phyloP scores from a whole-genome alignment of 306 rosid genomes.

The Medicago lupulina region DNA sequence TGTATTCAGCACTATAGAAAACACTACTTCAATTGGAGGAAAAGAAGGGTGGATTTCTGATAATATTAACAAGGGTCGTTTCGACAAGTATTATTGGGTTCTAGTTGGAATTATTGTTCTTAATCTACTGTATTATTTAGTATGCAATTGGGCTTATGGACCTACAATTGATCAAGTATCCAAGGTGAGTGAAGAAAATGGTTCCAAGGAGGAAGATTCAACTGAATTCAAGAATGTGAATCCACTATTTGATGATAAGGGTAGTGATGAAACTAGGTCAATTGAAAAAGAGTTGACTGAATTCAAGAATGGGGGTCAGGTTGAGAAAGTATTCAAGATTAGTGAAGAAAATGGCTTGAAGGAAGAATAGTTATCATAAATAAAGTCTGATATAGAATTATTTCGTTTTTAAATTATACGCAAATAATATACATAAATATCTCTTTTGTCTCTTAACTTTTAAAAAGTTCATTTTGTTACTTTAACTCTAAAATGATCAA shows the following conservation, averaged over 20 bases:
- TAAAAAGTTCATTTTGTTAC: no score
- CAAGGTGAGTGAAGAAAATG: conserved; percentile 1
- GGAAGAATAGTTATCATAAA: no score
- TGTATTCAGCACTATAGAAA: conserved; percentile 49
- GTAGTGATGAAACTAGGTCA: conserved; percentile 7
- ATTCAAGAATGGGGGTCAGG: conserved; percentile 24
- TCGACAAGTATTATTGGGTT: conserved; percentile 63
- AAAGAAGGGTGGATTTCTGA: conserved; percentile 64
- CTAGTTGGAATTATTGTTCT: conserved; percentile 48
- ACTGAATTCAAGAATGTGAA: conserved; percentile 17
- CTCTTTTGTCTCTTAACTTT: no score
- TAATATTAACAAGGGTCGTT: conserved; percentile 61
- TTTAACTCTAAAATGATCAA: no score
- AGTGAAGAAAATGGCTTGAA: conserved; percentile 8
- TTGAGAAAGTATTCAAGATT: conserved; percentile 1
- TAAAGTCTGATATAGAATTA: no score
- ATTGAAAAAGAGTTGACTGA: conserved; percentile 37
- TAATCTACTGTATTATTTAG: conserved; percentile 52
- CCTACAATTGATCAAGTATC: conserved; percentile 48
- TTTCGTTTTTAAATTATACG: no score
- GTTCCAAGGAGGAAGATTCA: conserved; percentile 37
- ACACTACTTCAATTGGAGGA: conserved; percentile 61
- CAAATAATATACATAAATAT: no score
- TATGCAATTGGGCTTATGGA: conserved; percentile 74
- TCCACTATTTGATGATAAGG: not conserved